Base-by-base conservation (phyloP, 768 basidiomycete species). In the Russula brevipes region DNA sequence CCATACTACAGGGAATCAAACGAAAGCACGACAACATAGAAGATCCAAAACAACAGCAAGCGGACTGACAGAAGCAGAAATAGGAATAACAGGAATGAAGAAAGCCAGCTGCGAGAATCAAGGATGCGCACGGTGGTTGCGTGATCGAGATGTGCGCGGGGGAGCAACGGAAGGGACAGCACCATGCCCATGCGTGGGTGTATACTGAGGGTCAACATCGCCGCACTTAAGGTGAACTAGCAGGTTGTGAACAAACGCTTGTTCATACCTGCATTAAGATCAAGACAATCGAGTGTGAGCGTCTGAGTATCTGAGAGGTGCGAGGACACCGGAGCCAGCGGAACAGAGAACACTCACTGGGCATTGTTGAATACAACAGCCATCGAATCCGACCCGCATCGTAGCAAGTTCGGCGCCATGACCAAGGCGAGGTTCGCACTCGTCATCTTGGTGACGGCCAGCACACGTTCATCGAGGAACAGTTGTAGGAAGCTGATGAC, bases 401-500 rank as follows among this genome's bases (percentile, higher is more conserved):
- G 79, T 50, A 97, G 74, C 49, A 97, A 73, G 74, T 96, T 96
- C 8, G 94, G 94, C 1, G 94, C 91, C 86, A 97, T 89, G 19
- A 97, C 91, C 16, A 95, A 76, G 9, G 94, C 91, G 65, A 96
- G 76, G 73, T 94, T 94, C 42, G 85, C 85, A 11, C 89, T 82
- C 3, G 91, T 95, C 94, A 95, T 96, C 76, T 95, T 93, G 46
- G 91, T 94, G 51, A 79, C 74, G 12, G 73, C 76, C 66, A 90
- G 82, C 19, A 89, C 85, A 67, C 83, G 82, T 47, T 91, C 88
- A 53, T 89, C 87, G 56, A 94, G 74, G 77, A 97, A 97, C 57
- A 92, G 75, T 77, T 96, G 94, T 54, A 95, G 74, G 76, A 97
- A 96, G 76, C 89, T 94, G 73, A 97, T 79, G 31, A 94, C 82